Base-by-base conservation (phyloP, 108 stramenopile genomes). In the Pseudonitzschia delicatissima region DNA sequence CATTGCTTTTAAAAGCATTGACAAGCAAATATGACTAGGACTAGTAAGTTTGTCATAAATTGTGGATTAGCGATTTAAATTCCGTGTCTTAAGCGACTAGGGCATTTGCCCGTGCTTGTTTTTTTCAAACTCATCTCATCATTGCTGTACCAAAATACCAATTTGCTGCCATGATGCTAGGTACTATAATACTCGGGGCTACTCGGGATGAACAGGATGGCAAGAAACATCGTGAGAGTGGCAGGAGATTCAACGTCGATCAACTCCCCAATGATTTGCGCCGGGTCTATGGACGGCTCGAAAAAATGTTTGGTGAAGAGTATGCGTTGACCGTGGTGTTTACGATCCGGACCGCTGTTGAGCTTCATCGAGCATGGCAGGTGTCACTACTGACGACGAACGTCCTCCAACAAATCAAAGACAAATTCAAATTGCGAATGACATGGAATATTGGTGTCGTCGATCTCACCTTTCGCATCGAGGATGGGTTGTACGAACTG, bases 361-460 rank as follows among this genome's bases (percentile, higher is more conserved):
- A 82, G 55, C 45, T 82, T n/a, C 81, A 82, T 52, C 57, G 81
- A 34, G 81, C 77, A 12, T 82, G 81, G 81, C 73, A 82, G 49
- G 78, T 82, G 81, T 73, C 74, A 27, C 28, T 68, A 23, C 59
- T 76, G 35, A 73, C 79, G 20, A 39, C 13, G 36, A 68, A 63
- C 12, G 55, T 77, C 29, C 53, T 80, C 20, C 78, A 76, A 57
- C 78, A 74, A 63, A 49, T 78, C 55, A 78, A 78, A 57, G 72
- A 73, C 37, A 29, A 34, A 25, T 82, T 75, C 44, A 20, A 62
- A 3, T 32, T 82, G 39, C 68, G 81, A n/a, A 76, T 57, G 60
- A 82, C 77, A 3, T 82, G 81, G 81, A 60, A 77, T n/a, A 39
- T 82, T 21, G 81, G 81, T 28, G 81, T 82, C 1, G 39, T 70